Evolutionary conservation across 441 rosid genomes (phyloP), one percentile per base, ranked within the genome.

Genomic region (Euphorbia schlechtendalii): DNA sequence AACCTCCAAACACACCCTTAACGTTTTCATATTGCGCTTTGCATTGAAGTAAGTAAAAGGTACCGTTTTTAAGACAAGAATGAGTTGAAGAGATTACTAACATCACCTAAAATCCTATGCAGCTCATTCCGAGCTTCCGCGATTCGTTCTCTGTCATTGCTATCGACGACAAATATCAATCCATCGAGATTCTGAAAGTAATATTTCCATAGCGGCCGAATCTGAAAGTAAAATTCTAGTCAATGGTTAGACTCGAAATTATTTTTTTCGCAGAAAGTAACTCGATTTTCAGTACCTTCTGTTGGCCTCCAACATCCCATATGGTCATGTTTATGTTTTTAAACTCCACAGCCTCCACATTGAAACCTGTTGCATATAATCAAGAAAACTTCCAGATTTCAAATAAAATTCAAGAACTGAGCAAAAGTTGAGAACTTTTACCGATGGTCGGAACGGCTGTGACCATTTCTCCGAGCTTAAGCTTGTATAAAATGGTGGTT

Each of bases 281-380:
- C 51, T 17, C 20, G 11, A 70, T 20, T n/a, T 18, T 52, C 3
- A 27, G 38, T 75, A 82, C 96, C 93, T 81, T 88, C n/a, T 80
- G 76, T 62, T 85, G 87, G 59, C 97, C 93, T 69, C 96, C 90
- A 28, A 81, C 81, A 74, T 90, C 93, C 96, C 97, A 90, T 24
- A 90, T 69, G 20, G 78, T 79, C 72, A 88, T 84, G 75, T 74
- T 76, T 57, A 73, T 77, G 45, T 81, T 82, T 65, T 72, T 84
- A 81, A 80, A 88, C 70, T 83, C 84, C 20, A 90, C 81, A 0
- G 87, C 79, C 79, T 90, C 93, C 27, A 86, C 83, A 59, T 86
- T 86, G 60, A 88, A 88, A 72, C 96, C 97, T 86, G 82, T 48
- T 43, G 2, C 46, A n/a, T n/a, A 45, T 27, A 57, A 56, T 46